Base-by-base conservation (phyloP, 805 yeast species). In the Lipomyces sp. region DNA sequence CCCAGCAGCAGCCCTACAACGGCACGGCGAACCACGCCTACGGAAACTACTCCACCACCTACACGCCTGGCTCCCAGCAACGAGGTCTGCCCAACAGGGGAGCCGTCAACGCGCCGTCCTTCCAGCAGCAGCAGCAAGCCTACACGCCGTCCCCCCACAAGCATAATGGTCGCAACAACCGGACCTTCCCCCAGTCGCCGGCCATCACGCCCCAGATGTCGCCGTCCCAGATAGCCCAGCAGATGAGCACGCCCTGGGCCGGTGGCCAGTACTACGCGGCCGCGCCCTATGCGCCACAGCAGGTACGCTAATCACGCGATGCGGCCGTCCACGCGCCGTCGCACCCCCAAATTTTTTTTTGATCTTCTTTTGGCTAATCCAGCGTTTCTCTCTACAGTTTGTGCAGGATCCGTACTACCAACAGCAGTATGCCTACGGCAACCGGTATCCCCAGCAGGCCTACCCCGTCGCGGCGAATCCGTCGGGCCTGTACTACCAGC, bases 141-240 rank as follows among this genome's bases (percentile, higher is more conserved):
- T 26, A 23, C 44, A 13, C 18, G 24, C 43, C 7, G 47, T 21
- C 18, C n/a, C 39, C 47, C 29, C 34, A 32, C 39, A 54, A 52
- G 46, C 49, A 52, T 31, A 46, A 52, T 48, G 53, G 42, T 16
- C 49, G 49, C 32, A 33, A 33, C 28, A 32, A 43, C 39, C 42
- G 53, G 10, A 10, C 43, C 3, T 43, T 37, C 31, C 23, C 57
- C 16, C 53, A 52, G 36, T 54, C 59, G 10, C 59, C 59, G 33
- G 45, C 28, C 23, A 48, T 45, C 39, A 45, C 57, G 22, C 54
- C 53, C 11, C 56, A 54, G 47, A 46, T 51, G 53, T 24, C 43
- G 14, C 47, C 45, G 16, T 55, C 53, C 35, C 58, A 54, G 31
- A 6, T 51, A 23, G 58, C 39, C 16, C 32, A 24, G 52, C 29